Evolutionary conservation across 176 grass and related monocot species (phyloP).

Genomic region (Bolboschoenus planiculmis): DNA sequence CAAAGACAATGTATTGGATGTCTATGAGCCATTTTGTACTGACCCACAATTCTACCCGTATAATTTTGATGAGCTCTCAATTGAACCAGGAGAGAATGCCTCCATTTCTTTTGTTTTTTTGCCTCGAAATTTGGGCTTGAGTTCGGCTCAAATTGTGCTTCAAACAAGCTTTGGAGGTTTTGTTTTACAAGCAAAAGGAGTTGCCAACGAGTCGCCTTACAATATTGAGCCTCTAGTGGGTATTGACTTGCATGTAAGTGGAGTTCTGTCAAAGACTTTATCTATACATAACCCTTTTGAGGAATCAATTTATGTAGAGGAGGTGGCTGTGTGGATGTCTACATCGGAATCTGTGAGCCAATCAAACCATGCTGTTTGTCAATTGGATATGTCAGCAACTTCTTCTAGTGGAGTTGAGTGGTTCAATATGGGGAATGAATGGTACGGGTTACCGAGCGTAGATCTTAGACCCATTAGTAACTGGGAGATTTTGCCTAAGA

Average conservation of each 20-base stretch:
- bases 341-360: constrained; percentile 45
- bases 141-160: constrained; percentile 63
- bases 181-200: constrained; percentile 77
- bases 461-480: constrained; percentile 59
- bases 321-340: constrained; percentile 81
- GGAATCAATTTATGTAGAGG: constrained; percentile 60
- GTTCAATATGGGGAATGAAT: constrained; percentile 39
- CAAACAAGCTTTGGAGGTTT: constrained; percentile 91
- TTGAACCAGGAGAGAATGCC: constrained; percentile 63
- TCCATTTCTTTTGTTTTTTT: constrained; percentile 68
- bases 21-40: constrained; percentile 73
- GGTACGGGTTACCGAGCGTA: constrained; percentile 38
- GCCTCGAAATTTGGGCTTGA: constrained; percentile 63
- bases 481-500: constrained; percentile 59
- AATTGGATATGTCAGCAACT: constrained; percentile 29
- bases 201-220: constrained; percentile 52
- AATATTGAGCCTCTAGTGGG: constrained; percentile 60
- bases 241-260: constrained; percentile 40
- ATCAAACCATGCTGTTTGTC: constrained; percentile 68
- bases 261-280: constrained; percentile 56
- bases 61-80: constrained; percentile 47
- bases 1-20: constrained; percentile 45
- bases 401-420: constrained; percentile 44
- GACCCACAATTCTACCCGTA: constrained; percentile 83
- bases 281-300: constrained; percentile 76